Percentiles rank a stretch among this genome's conserved stretches.
phyloP scores from a whole-genome alignment of 2,329 filamentous ascomycete genomes.

The Aspergillus bombycis region DNA sequence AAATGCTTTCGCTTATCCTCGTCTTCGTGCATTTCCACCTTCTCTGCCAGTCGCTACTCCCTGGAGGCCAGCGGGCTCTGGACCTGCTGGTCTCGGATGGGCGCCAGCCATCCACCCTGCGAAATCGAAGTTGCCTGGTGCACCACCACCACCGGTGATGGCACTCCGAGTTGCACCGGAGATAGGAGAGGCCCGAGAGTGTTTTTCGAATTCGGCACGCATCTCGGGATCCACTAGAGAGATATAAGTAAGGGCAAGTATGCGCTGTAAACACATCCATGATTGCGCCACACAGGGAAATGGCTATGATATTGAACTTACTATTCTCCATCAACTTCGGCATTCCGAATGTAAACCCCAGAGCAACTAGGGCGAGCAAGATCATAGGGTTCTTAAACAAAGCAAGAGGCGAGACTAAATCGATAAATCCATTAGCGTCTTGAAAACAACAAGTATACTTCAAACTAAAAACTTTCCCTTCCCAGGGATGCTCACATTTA shows the following conservation, averaged over 20 bases:
- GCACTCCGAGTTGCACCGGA: conserved; percentile 61
- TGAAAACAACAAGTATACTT: neutral
- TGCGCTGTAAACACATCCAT: neutral
- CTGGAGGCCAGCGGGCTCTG: conserved; percentile 19
- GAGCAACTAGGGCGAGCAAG: conserved; percentile 80
- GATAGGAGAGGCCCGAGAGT: conserved; percentile 76
- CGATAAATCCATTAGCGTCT: conserved; percentile 10
- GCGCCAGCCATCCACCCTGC: conserved; percentile 69
- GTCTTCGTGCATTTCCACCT: conserved; percentile 28
- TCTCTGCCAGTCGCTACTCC: conserved; percentile 33
- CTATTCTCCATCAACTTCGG: conserved; percentile 95
- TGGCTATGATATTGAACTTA: conserved; percentile 53
- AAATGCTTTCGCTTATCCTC: conserved; percentile 26
- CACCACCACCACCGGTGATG: conserved; percentile 58
- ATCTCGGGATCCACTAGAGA: conserved; percentile 90
- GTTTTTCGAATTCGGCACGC: conserved; percentile 87
- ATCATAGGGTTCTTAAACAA: conserved; percentile 97
- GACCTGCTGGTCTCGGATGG: conserved; percentile 30
- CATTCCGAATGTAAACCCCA: conserved; percentile 87
- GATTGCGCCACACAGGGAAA: neutral
- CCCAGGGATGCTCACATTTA: conserved; percentile 64
- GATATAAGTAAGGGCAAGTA: neutral
- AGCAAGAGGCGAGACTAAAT: conserved; percentile 72
- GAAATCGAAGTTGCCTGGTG: conserved; percentile 67
- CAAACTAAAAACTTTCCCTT: neutral